Evolutionary conservation across 306 rosid genomes (phyloP).

Genomic region (Fagus crenata): DNA sequence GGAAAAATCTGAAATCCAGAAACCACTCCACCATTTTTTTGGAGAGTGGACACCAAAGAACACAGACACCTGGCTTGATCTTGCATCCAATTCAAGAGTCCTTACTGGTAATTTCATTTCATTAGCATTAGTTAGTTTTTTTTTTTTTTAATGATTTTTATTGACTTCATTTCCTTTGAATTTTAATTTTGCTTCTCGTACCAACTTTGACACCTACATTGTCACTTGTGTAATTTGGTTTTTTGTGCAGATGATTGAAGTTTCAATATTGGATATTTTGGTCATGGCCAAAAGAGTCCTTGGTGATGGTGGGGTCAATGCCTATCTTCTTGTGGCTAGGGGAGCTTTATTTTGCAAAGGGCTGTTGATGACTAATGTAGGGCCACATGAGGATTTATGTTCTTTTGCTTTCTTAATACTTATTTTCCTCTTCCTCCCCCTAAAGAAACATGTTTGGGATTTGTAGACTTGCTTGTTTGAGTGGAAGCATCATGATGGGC

Average conservation of each 20-base stretch:
- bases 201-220: background rate
- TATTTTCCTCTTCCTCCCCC: constrained; percentile 39
- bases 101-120: constrained; percentile 42
- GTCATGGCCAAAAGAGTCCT: constrained; percentile 57
- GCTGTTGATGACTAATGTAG: constrained; percentile 41
- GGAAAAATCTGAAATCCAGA: constrained; percentile 66
- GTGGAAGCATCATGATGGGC: constrained; percentile 58
- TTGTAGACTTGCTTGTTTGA: constrained; percentile 62
- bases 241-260: constrained; percentile 68
- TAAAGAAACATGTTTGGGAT: constrained; percentile 79
- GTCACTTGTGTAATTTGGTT: background rate
- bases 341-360: constrained; percentile 45
- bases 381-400: constrained; percentile 57
- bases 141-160: too few species aligned
- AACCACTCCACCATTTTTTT: constrained; percentile 93
- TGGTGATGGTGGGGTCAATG: constrained; percentile 43
- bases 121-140: background rate
- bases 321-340: constrained; percentile 60
- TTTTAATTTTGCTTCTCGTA: background rate
- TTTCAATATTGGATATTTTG: constrained; percentile 39
- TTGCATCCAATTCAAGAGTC: constrained; percentile 81
- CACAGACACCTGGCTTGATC: constrained; percentile 96
- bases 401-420: constrained; percentile 43
- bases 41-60: constrained; percentile 88
- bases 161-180: background rate